Evolutionary conservation across 148 eudicot species (phyloP).

Genomic region (Polygonum aviculare): DNA sequence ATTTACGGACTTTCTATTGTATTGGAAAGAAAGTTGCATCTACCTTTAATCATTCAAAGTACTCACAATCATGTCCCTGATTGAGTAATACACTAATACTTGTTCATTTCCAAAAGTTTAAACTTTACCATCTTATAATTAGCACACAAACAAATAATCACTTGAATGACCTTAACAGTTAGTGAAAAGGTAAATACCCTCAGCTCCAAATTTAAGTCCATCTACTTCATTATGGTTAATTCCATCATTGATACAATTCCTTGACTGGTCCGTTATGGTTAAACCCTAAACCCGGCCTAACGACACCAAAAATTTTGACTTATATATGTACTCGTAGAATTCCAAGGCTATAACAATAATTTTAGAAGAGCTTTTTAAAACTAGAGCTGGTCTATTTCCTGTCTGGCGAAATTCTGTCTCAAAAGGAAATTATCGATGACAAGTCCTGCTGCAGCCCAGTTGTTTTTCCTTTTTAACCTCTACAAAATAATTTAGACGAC

Average conservation of each 20-base stretch:
- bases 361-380: background rate
- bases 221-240: background rate
- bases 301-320: background rate
- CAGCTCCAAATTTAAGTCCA: background rate
- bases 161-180: background rate
- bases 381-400: conserved; percentile 5
- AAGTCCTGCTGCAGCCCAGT: background rate
- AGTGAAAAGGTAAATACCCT: background rate
- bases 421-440: conserved; percentile 8
- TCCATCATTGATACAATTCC: background rate
- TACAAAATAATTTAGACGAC: background rate
- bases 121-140: background rate
- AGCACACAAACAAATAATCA: background rate
- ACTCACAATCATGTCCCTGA: background rate
- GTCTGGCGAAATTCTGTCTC: conserved; percentile 8
- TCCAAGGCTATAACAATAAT: background rate
- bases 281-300: background rate
- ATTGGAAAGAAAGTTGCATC: background rate
- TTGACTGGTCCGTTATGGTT: background rate
- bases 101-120: background rate
- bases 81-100: background rate
- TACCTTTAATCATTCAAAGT: background rate
- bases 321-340: background rate
- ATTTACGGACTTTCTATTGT: background rate
- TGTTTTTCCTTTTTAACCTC: background rate